These are phyloP conservation scores for Sporothrix brasiliensis DNA, from an alignment of 2,329 filamentous ascomycete species.

Conservation along the genomic window DNA sequence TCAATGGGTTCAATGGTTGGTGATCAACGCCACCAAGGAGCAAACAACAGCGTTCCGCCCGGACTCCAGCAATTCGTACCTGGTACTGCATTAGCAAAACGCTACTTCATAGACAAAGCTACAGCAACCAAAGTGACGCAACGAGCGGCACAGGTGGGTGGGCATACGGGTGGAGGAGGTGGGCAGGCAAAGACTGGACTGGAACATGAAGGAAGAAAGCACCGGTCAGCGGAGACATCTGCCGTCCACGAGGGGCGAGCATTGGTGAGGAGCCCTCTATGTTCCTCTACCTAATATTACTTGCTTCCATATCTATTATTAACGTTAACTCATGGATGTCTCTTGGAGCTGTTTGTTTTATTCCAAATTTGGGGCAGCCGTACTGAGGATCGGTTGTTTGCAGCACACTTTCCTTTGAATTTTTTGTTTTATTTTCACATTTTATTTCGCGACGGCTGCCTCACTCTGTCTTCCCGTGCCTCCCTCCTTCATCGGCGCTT, in stretches of 20 bases:
- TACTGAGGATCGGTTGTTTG: not conserved
- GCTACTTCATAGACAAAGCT: not conserved
- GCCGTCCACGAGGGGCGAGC: constrained; percentile 23
- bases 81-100: not conserved
- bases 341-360: not conserved
- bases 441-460: not conserved
- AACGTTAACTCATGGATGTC: not conserved
- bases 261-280: constrained; percentile 10
- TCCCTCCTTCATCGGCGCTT: not conserved
- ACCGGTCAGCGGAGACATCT: constrained; percentile 23
- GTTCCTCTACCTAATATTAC: not conserved
- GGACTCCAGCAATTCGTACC: no score
- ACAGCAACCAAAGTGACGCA: constrained; percentile 16
- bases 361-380: not conserved
- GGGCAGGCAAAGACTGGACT: constrained; percentile 7
- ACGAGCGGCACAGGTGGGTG: constrained; percentile 8
- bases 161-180: not conserved
- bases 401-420: not conserved
- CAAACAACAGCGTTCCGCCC: not conserved
- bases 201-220: not conserved
- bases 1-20: no score
- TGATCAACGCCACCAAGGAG: not conserved
- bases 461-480: constrained; percentile 13
- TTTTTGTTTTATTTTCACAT: not conserved
- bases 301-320: not conserved